Conservation (phyloP, 1,284 basidiomycete species). For the Schizopora paradoxa region DNA sequence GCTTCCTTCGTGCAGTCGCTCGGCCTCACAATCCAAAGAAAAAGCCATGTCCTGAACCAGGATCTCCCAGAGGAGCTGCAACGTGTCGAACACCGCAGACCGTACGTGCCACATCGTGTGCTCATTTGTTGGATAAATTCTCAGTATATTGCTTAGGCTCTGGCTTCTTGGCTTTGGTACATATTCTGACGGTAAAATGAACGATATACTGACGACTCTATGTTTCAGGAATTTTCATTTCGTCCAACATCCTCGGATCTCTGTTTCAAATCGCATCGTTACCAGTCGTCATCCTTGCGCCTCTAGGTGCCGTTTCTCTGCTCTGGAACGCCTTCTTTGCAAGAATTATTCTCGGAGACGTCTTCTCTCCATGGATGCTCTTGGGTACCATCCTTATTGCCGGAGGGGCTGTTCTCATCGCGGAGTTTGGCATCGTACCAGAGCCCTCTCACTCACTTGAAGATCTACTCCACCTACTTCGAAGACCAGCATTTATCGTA, state of each 20-base stretch:
- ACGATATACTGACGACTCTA: background rate
- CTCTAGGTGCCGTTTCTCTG: conserved; percentile 87
- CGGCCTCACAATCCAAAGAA: conserved; percentile 90
- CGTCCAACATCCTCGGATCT: conserved; percentile 89
- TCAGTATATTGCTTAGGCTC: conserved; percentile 39
- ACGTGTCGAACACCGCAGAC: conserved; percentile 69
- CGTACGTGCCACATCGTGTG: conserved; percentile 43
- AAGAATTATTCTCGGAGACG: conserved; percentile 78
- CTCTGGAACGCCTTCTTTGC: conserved; percentile 96
- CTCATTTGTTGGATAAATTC: conserved; percentile 13
- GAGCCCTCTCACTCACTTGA: conserved; percentile 87
- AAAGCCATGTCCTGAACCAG: conserved; percentile 89
- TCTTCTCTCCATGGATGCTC: conserved; percentile 82
- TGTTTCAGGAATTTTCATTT: conserved; percentile 69
- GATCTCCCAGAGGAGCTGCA: conserved; percentile 58
- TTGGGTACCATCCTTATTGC: conserved; percentile 86
- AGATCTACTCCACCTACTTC: conserved; percentile 78
- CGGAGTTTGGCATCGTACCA: conserved; percentile 89
- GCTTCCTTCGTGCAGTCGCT: conserved; percentile 90
- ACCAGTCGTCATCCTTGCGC: conserved; percentile 88
- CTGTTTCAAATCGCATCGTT: conserved; percentile 93
- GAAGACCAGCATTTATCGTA: conserved; percentile 71
- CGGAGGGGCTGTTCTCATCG: conserved; percentile 85
- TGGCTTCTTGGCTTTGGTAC: conserved; percentile 80
- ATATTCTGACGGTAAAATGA: conserved; percentile 18